Evolutionary conservation across 805 yeast genomes (phyloP).

Genomic region (Cyberlindnera bimundalis): DNA sequence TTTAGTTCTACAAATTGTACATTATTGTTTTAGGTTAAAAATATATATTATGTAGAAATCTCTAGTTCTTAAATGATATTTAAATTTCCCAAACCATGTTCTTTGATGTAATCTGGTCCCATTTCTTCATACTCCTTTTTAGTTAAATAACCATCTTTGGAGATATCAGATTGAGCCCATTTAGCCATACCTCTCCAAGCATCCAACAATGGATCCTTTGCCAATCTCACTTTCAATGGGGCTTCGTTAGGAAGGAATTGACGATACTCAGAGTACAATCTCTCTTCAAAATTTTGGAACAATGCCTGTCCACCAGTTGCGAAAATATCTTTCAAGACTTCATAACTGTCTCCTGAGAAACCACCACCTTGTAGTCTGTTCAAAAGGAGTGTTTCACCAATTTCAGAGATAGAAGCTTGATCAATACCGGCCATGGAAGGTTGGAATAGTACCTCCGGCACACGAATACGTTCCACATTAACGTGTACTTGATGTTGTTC

Average conservation of each 20-base stretch:
- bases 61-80: conserved; percentile 10
- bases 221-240: conserved; percentile 55
- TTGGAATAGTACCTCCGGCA: conserved; percentile 89
- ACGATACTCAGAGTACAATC: conserved; percentile 69
- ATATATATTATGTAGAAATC: not conserved
- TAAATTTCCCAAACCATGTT: conserved; percentile 72
- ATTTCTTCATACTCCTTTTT: conserved; percentile 77
- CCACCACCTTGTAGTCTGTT: conserved; percentile 58
- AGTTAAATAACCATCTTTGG: conserved; percentile 50
- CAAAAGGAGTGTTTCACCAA: conserved; percentile 61
- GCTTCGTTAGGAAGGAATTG: conserved; percentile 67
- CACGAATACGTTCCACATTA: conserved; percentile 85
- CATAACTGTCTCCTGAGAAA: conserved; percentile 49
- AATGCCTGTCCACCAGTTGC: conserved; percentile 82
- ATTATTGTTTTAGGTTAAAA: conserved; percentile 1
- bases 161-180: conserved; percentile 56
- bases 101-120: conserved; percentile 87
- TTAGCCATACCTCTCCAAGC: conserved; percentile 94
- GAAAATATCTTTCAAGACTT: conserved; percentile 61
- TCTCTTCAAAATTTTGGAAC: conserved; percentile 59
- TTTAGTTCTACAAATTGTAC: conserved; percentile 1
- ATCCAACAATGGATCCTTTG: conserved; percentile 68
- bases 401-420: conserved; percentile 89
- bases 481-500: conserved; percentile 88
- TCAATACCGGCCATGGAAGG: conserved; percentile 94